These are phyloP conservation scores for Euphorbia celastroides DNA, from an alignment of 441 rosid species.

Conservation along the genomic window DNA sequence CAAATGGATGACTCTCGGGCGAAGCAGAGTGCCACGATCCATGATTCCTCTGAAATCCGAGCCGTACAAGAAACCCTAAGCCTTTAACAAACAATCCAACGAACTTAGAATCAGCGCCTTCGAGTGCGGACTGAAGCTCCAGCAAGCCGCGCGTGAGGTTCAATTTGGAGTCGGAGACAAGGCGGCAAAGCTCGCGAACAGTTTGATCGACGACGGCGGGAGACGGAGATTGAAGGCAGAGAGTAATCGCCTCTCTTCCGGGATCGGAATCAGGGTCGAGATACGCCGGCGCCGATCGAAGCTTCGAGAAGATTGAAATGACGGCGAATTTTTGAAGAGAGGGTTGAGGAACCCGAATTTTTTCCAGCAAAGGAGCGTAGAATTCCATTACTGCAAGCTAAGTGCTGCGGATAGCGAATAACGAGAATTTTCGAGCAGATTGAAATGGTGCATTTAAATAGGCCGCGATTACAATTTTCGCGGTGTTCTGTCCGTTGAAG, in stretches of 20 bases:
- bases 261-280: constrained; percentile 53
- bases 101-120: constrained; percentile 55
- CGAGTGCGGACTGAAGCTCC: constrained; percentile 83
- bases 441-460: background rate
- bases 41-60: constrained; percentile 42
- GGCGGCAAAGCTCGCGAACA: constrained; percentile 77
- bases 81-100: constrained; percentile 59
- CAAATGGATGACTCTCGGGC: constrained; percentile 68
- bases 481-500: too few relatives aligned
- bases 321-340: constrained; percentile 79
- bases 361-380: constrained; percentile 60
- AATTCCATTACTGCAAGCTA: constrained; percentile 37
- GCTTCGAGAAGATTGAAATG: constrained; percentile 71
- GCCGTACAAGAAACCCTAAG: constrained; percentile 53
- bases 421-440: background rate
- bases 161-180: constrained; percentile 50
- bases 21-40: constrained; percentile 47
- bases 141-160: constrained; percentile 49
- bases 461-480: background rate
- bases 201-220: constrained; percentile 75
- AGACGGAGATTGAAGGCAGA: constrained; percentile 59
- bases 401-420: background rate
- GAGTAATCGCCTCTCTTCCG: constrained; percentile 53
- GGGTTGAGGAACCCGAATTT: constrained; percentile 72
- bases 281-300: constrained; percentile 48